These are phyloP conservation scores for Penicillium atrosanguineum DNA, from an alignment of 495 filamentous ascomycete genomes.

Conservation along the genomic window DNA sequence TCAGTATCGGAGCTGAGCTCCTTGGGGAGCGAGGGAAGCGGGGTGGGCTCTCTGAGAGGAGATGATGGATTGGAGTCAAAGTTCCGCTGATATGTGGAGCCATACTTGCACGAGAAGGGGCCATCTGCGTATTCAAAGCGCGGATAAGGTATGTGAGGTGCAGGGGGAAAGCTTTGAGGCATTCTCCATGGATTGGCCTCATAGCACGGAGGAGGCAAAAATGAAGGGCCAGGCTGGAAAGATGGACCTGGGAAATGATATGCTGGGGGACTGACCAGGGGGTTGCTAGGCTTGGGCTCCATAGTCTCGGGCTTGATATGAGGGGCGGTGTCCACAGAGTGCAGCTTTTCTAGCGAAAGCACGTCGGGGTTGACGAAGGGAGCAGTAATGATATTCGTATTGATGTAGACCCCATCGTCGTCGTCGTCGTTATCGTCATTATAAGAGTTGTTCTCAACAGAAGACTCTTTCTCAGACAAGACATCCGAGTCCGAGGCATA, in stretches of 20 bases:
- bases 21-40: not conserved
- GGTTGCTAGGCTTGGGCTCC: not conserved
- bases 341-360: not conserved
- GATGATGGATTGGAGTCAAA: not conserved
- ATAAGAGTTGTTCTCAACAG: not conserved
- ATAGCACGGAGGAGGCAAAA: not conserved
- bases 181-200: not conserved
- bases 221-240: not conserved
- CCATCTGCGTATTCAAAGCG: constrained; percentile 10
- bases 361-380: not conserved
- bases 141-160: not conserved
- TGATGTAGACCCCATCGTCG: constrained; percentile 5
- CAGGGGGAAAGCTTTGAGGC: not conserved
- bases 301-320: not conserved
- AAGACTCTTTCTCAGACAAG: not conserved
- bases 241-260: not conserved
- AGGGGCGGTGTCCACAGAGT: not conserved
- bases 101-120: constrained; percentile 6
- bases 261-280: not conserved
- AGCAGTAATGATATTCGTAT: not conserved
- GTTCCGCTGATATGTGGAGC: not conserved
- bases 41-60: not conserved
- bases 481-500: not conserved
- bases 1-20: not conserved
- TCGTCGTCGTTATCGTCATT: not conserved